Evolutionary conservation across 163 green algal genomes (phyloP), one percentile per base, ranked within the genome.

Genomic region (Chlorella variabilis): DNA sequence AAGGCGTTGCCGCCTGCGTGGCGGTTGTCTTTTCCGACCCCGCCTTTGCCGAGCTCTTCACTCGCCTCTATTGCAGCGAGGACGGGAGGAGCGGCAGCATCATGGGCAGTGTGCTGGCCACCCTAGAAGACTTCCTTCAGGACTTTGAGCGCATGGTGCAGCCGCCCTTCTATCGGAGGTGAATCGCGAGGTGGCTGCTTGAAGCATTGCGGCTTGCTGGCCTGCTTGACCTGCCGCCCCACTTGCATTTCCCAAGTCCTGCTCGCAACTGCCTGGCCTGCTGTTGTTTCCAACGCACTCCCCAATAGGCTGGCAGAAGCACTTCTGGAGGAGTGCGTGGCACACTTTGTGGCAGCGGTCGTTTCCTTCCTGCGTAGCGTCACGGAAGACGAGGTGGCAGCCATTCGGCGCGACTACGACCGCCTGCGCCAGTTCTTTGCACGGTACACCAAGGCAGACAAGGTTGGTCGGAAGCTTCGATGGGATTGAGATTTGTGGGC

Each of bases 71-170:
- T 78, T 80, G 63, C 75, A 83, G 18, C 45, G 83, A 87, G 20
- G 88, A 86, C n/a, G 91, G 87, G 88, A 59, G 63, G 21, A 18
- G 18, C 4, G 88, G 86, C n/a, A 42, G 7, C 18, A 15, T 65
- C 33, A 89, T 80, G 6, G 81, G 21, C 58, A 89, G 80, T 69
- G 79, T 93, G 38, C 54, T 91, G 82, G 90, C 88, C 68, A 93
- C 90, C 6, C 78, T 93, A 45, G 79, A 85, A 3, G 90, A 93
- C 83, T 92, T 90, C 81, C 56, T 92, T 27, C 48, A 51, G 18
- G 90, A 93, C 66, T 92, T 87, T 34, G 39, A 87, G 29, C 70
- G 56, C n/a, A 62, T 87, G 78, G 51, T 93, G 34, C 59, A 89
- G 66, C 61, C 80, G 1, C 33, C 61, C 54, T 85, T 86, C 49